These are phyloP conservation scores for Penstemon barbatus DNA, from an alignment of 257 asterid genomes.

Conservation along the genomic window DNA sequence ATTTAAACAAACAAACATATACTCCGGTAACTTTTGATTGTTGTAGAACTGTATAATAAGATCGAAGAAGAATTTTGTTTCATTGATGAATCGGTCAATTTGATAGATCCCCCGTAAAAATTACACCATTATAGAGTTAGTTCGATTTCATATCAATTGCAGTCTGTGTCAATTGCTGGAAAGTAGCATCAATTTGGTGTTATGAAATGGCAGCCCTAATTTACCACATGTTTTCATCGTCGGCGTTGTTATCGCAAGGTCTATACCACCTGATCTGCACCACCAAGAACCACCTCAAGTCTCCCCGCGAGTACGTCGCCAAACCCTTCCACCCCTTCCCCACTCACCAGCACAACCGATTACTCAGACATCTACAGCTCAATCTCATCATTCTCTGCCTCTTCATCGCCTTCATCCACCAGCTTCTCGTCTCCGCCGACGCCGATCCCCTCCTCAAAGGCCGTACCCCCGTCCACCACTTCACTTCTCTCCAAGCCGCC, in stretches of 20 bases:
- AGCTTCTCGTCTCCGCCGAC: constrained; percentile 55
- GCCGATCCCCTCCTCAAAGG: constrained; percentile 85
- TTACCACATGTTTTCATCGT: constrained; percentile 70
- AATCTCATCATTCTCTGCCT: constrained; percentile 58
- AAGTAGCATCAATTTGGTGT: no score
- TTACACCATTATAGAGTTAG: no score
- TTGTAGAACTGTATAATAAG: no score
- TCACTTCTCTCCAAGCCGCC: constrained; percentile 75
- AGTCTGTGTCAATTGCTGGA: no score
- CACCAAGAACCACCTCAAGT: constrained; percentile 70
- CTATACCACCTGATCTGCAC: constrained; percentile 74
- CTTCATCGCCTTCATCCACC: constrained; percentile 55
- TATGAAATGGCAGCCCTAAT: constrained; percentile 64
- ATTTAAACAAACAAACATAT: no score
- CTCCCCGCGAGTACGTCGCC: constrained; percentile 75
- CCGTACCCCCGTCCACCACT: constrained; percentile 72
- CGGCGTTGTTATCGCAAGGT: constrained; percentile 65
- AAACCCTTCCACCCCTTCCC: constrained; percentile 71
- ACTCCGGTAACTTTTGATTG: no score
- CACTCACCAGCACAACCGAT: constrained; percentile 38
- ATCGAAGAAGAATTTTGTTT: no score
- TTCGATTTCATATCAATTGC: no score
- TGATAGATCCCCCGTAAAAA: no score
- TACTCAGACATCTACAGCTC: constrained; percentile 60
- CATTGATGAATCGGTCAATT: no score